Base-by-base conservation (phyloP, 2,329 filamentous ascomycete genomes). In the Hymenoscyphus fraxineus region DNA sequence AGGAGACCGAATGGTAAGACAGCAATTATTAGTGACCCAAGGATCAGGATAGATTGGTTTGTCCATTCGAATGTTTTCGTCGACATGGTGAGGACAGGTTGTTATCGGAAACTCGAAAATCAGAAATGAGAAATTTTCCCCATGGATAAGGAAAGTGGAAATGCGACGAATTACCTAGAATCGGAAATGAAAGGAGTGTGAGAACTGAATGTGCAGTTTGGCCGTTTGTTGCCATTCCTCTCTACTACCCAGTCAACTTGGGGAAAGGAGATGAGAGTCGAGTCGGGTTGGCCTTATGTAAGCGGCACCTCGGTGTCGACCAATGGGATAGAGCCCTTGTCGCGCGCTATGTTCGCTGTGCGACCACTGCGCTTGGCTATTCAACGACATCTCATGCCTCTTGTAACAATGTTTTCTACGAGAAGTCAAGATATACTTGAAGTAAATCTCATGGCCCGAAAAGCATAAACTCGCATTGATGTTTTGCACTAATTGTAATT, bases 1-100 rank as follows among this genome's bases (percentile, higher is more conserved):
- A 66, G 51, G 7, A 55, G 51, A 6, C 41, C 59, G 19, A 31
- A 61, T 27, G 35, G 81, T 77, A 81, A 61, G 19, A 55, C 22
- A 16, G 9, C 39, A 32, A 61, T 57, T 59, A 58, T 38, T 16
- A 64, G n/a, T 13, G 15, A 19, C 6, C 63, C 59, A 13, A 61
- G 9, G 7, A 35, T 51, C 27, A 57, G 31, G 32, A 64, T 19
- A n/a, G 58, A 27, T 3, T n/a, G 7, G 7, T 47, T 61, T 31
- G 47, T 44, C 60, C 60, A 61, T 16, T 27, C 47, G 22, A n/a
- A 9, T 27, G 47, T 39, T 27, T 54, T 19, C 10, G 22, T 12
- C 22, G 40, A 22, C 59, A 61, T 61, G 44, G 44, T 58, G 44
- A 54, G 47, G 47, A 54, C 47, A 54, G 47, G 47, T 54, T 54